Conservation (phyloP, 2,329 filamentous ascomycete genomes). For the Tricladium varicosporioides region DNA sequence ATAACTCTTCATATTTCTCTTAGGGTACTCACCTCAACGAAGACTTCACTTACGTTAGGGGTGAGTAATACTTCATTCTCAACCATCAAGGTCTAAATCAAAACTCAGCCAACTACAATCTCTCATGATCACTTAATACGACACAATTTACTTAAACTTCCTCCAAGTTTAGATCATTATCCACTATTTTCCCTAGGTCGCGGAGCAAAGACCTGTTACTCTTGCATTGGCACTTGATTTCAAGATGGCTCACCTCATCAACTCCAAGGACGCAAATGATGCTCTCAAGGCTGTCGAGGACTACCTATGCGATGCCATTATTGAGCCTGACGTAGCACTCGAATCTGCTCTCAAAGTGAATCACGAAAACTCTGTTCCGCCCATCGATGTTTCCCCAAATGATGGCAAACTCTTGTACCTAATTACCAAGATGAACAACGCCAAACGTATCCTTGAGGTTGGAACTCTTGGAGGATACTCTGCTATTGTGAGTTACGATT, state of each 20-base stretch:
- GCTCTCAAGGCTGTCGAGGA: slow-evolving; percentile 16
- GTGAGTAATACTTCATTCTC: too few species aligned
- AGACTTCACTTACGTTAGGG: too few species aligned
- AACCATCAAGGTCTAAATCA: too few species aligned
- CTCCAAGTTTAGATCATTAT: too few species aligned
- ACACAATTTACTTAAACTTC: too few species aligned
- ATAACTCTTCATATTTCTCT: too few species aligned
- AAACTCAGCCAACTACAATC: too few species aligned
- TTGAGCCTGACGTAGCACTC: slow-evolving; percentile 10
- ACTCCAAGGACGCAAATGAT: slow-evolving; percentile 3
- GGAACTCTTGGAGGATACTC: slow-evolving; percentile 27
- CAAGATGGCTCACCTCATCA: slow-evolving; percentile 6
- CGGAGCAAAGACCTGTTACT: too few species aligned
- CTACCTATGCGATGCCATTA: slow-evolving; percentile 11
- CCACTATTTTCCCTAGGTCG: too few species aligned
- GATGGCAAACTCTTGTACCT: slow-evolving; percentile 21
- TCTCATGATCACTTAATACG: too few species aligned
- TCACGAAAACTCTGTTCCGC: background rate
- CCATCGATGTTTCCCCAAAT: slow-evolving; percentile 19
- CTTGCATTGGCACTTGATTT: too few species aligned
- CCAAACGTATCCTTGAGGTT: slow-evolving; percentile 23
- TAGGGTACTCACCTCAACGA: too few species aligned
- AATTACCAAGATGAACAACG: slow-evolving; percentile 18
- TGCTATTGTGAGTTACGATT: slow-evolving; percentile 11
- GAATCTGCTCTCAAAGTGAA: slow-evolving; percentile 13